These are phyloP conservation scores for Colletotrichum lini DNA, from an alignment of 2,329 filamentous ascomycete species.

Conservation along the genomic window DNA sequence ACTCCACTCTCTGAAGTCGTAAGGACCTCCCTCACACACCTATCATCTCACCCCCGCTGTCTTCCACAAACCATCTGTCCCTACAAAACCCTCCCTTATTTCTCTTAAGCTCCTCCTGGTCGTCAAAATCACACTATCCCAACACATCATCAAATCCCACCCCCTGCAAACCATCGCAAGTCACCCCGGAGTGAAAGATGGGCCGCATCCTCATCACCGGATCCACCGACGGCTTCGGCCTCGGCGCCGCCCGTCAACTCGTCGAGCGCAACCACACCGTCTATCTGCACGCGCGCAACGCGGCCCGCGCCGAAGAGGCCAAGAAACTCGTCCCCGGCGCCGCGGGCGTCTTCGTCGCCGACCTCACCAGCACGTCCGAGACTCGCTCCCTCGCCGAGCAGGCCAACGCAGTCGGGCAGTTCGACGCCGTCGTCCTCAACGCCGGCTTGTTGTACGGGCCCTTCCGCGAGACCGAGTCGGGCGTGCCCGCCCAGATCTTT, in stretches of 20 bases:
- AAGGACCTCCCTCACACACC: no score
- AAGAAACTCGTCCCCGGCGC: slow-evolving; percentile 24
- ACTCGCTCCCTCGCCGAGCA: slow-evolving; percentile 45
- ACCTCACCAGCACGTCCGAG: slow-evolving; percentile 44
- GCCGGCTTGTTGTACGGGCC: no score
- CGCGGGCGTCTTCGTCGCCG: slow-evolving; percentile 43
- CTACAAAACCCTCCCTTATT: no score
- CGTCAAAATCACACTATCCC: no score
- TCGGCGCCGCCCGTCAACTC: slow-evolving; percentile 45
- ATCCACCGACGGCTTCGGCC: slow-evolving; percentile 46
- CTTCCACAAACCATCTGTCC: no score
- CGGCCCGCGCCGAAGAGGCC: slow-evolving; percentile 43
- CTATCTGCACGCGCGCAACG: slow-evolving; percentile 45
- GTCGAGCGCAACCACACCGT: slow-evolving; percentile 44
- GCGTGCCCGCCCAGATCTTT: no score
- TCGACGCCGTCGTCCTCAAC: slow-evolving; percentile 39
- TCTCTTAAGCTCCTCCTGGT: no score
- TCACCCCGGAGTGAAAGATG: slow-evolving; percentile 34
- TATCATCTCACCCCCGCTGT: no score
- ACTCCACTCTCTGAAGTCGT: no score
- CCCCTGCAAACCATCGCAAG: no score
- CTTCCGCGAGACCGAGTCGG: no score
- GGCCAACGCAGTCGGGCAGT: slow-evolving; percentile 44
- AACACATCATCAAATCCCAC: no score
- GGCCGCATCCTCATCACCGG: slow-evolving; percentile 47